A percentile compares a stretch with the other conserved stretches of the same genome.
Evolutionary conservation across 2,329 filamentous ascomycete species (phyloP).

Genomic region (Gnomoniopsis smithogilvyi): DNA sequence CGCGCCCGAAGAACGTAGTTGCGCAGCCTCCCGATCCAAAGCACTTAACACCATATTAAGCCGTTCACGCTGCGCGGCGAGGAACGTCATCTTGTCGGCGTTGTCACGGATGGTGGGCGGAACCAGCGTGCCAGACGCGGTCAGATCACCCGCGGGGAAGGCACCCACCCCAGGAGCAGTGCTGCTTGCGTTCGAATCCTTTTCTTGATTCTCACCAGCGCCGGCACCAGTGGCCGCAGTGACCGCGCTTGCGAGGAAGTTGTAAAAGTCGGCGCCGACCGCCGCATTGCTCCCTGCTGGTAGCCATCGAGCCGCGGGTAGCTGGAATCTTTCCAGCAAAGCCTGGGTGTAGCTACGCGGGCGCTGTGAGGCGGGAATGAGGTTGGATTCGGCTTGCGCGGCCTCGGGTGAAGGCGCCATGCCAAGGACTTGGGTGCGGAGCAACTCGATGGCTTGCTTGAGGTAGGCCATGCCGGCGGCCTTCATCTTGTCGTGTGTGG

Average conservation of each 20-base stretch:
- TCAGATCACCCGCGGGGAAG: slow-evolving; percentile 32
- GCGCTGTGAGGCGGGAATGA: slow-evolving; percentile 32
- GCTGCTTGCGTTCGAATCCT: slow-evolving; percentile 21
- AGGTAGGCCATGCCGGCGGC: slow-evolving; percentile 74
- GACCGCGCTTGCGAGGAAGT: slow-evolving; percentile 71
- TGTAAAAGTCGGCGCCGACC: slow-evolving; percentile 63
- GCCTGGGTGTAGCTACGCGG: slow-evolving; percentile 68
- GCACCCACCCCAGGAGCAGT: slow-evolving; percentile 27
- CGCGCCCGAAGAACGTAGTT: slow-evolving; percentile 40
- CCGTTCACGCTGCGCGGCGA: slow-evolving; percentile 74
- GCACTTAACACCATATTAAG: slow-evolving; percentile 72
- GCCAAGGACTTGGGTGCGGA: slow-evolving; percentile 77
- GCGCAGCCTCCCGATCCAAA: slow-evolving; percentile 74
- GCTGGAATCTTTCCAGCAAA: slow-evolving; percentile 80
- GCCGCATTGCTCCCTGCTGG: slow-evolving; percentile 24
- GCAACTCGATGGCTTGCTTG: slow-evolving; percentile 64
- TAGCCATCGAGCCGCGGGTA: slow-evolving; percentile 64
- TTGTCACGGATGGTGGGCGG: slow-evolving; percentile 64
- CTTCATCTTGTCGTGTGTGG: slow-evolving; percentile 74
- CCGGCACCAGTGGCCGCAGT: slow-evolving; percentile 48
- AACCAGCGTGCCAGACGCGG: slow-evolving; percentile 59
- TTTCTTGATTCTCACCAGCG: slow-evolving; percentile 31
- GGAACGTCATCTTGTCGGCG: slow-evolving; percentile 68
- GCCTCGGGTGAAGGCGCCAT: slow-evolving; percentile 54
- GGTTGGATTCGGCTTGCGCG: slow-evolving; percentile 37